Evolutionary conservation across 106 monocot species (phyloP).

Genomic region (Dendrobium nobile): DNA sequence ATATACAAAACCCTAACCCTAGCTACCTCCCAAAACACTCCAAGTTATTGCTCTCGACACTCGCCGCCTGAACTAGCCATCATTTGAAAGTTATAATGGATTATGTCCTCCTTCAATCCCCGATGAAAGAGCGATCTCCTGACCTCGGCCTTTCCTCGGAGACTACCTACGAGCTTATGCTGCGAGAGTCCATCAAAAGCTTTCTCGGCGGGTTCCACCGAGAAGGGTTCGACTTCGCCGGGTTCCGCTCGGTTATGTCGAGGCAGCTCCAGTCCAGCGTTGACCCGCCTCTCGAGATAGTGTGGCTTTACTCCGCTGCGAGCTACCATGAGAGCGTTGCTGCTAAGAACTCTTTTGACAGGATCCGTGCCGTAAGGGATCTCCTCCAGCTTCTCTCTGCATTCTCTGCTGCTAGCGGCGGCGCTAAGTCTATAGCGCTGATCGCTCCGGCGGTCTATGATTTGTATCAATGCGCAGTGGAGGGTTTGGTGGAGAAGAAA

Average conservation of each 20-base stretch:
- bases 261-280: conserved; percentile 49
- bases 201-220: conserved; percentile 41
- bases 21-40: conserved; percentile 11
- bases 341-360: conserved; percentile 15
- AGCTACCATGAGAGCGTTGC: conserved; percentile 34
- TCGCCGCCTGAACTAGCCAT: background rate
- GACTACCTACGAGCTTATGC: conserved; percentile 38
- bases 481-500: conserved; percentile 27
- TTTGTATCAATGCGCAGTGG: conserved; percentile 30
- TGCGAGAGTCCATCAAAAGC: conserved; percentile 61
- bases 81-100: conserved; percentile 26
- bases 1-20: conserved; percentile 23
- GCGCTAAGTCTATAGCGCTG: conserved; percentile 55
- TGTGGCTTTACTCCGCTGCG: conserved; percentile 81
- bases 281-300: conserved; percentile 76
- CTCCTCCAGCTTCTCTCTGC: conserved; percentile 61
- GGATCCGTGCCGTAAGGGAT: conserved; percentile 30
- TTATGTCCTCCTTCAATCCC: conserved; percentile 47
- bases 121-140: conserved; percentile 14
- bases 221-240: conserved; percentile 48
- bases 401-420: conserved; percentile 41
- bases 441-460: conserved; percentile 71
- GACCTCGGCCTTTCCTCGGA: conserved; percentile 4
- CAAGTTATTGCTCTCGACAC: background rate
- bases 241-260: conserved; percentile 58